Evolutionary conservation across 176 grass and related monocot species (phyloP).

Genomic region (Tillandsia fasciculata): DNA sequence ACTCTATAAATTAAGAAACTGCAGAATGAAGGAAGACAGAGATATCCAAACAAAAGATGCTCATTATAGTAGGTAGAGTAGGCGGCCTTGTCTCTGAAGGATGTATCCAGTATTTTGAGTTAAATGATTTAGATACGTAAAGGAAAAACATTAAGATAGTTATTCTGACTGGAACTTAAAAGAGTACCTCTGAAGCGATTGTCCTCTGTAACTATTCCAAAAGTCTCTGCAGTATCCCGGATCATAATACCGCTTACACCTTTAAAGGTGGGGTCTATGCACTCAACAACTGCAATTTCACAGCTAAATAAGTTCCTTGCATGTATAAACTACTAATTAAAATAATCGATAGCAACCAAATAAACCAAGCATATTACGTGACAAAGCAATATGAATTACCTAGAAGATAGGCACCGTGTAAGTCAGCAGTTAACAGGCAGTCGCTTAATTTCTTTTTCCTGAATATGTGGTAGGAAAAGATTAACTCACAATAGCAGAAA

Average conservation of each 20-base stretch:
- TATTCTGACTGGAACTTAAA: not conserved
- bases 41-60: no score
- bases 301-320: not conserved
- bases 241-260: constrained; percentile 75
- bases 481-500: constrained; percentile 12
- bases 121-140: not conserved
- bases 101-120: no score
- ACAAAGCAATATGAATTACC: constrained; percentile 28
- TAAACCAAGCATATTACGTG: not conserved
- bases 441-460: constrained; percentile 69
- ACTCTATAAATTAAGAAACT: no score
- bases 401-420: constrained; percentile 70
- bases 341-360: not conserved
- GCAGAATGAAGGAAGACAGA: no score
- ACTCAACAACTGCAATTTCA: constrained; percentile 52
- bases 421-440: constrained; percentile 58
- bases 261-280: constrained; percentile 47
- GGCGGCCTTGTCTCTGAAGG: no score
- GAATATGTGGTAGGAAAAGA: constrained; percentile 15
- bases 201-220: constrained; percentile 71
- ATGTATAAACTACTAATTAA: constrained; percentile 1
- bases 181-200: constrained; percentile 55
- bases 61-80: no score
- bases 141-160: not conserved
- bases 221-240: constrained; percentile 72